phyloP scores from a whole-genome alignment of 208 protist genomes.

The Leishmania amazonensis region DNA sequence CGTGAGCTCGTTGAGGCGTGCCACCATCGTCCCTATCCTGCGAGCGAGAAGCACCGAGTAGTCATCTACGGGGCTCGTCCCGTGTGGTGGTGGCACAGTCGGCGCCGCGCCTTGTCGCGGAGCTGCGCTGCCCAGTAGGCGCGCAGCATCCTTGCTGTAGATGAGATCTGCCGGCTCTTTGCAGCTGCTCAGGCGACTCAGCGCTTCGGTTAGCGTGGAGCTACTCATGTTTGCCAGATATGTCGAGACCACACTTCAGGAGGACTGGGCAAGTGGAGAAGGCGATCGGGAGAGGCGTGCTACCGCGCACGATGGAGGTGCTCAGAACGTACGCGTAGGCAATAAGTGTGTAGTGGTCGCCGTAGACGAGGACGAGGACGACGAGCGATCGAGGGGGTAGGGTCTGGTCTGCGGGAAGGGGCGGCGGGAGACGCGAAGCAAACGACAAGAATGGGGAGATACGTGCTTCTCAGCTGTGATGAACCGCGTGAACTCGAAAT shows the following conservation, averaged over 20 bases:
- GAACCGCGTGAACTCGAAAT: not conserved
- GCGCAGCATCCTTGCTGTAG: slow-evolving; percentile 22
- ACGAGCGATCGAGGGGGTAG: not conserved
- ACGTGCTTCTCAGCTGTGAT: not conserved
- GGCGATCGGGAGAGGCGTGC: not conserved
- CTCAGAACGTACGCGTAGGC: not conserved
- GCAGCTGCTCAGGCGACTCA: slow-evolving; percentile 19
- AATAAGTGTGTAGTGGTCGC: not conserved
- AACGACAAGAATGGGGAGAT: not conserved
- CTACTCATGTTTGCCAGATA: slow-evolving; percentile 2
- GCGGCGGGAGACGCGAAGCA: not conserved
- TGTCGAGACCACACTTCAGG: not conserved
- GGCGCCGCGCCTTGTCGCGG: not conserved
- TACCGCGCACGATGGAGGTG: not conserved
- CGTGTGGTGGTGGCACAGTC: not conserved
- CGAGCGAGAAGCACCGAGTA: slow-evolving; percentile 45
- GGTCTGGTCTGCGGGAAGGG: not conserved
- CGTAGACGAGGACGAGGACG: not conserved
- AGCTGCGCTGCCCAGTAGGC: not conserved
- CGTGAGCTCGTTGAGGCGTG: slow-evolving; percentile 46
- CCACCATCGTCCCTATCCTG: slow-evolving; percentile 53
- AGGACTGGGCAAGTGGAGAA: not conserved
- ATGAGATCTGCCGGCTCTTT: slow-evolving; percentile 24
- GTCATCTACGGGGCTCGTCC: not conserved
- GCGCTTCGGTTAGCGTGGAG: not conserved